Conservation (phyloP, 331 rosid species). For the Rosa hybrid region DNA sequence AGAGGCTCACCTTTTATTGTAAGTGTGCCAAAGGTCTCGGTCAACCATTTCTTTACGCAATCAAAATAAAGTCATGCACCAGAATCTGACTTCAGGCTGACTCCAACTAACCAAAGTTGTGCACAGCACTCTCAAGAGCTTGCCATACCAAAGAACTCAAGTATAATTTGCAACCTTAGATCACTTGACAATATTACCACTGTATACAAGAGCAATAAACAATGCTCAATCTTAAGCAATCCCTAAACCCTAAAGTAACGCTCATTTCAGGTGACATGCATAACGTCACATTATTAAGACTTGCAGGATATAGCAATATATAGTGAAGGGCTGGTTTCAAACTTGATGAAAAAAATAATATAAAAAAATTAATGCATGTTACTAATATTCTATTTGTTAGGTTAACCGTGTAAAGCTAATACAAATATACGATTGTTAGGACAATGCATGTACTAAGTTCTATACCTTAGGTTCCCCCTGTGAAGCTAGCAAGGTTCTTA, state of each 20-base stretch:
- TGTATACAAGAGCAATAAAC: not conserved
- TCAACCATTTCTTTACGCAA: not conserved
- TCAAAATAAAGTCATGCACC: not conserved
- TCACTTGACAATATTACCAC: not conserved
- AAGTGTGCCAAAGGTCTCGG: not conserved
- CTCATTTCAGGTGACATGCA: not conserved
- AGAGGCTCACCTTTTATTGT: not conserved
- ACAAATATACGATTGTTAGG: not conserved
- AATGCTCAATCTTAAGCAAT: conserved; percentile 3
- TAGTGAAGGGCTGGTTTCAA: not conserved
- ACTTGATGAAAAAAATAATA: not conserved
- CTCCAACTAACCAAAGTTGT: not conserved
- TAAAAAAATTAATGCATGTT: not conserved
- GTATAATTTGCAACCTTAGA: not conserved
- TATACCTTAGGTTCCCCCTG: conserved; percentile 97
- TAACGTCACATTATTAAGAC: not conserved
- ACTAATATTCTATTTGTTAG: conserved; percentile 54
- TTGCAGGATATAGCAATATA: not conserved
- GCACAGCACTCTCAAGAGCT: not conserved
- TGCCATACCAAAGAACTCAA: conserved; percentile 1
- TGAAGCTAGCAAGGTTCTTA: conserved; percentile 92
- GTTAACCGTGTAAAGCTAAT: conserved; percentile 92
- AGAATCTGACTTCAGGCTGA: not conserved
- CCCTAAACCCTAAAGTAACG: not conserved
- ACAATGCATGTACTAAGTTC: not conserved